These are phyloP conservation scores for Leishmania guyanensis DNA, from an alignment of 208 protist genomes.

Conservation along the genomic window DNA sequence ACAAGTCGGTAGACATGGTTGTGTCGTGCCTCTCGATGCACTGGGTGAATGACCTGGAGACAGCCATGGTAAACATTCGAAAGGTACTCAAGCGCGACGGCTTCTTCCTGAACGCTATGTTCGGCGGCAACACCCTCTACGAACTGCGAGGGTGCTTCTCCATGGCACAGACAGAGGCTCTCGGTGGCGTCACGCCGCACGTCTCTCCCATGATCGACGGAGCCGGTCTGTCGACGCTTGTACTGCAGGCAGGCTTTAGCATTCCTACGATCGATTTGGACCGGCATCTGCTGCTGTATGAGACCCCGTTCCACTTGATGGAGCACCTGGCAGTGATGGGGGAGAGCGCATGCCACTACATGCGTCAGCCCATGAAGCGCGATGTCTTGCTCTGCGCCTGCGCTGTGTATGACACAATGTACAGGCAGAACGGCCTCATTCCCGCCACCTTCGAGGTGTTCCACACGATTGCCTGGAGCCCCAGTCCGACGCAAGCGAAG, in stretches of 20 bases:
- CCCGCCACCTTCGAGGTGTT: conserved; percentile 93
- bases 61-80: conserved; percentile 76
- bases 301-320: conserved; percentile 91
- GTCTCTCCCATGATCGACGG: conserved; percentile 92
- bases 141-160: conserved; percentile 89
- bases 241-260: conserved; percentile 87
- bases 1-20: conserved; percentile 89
- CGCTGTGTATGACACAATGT: conserved; percentile 87
- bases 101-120: conserved; percentile 84
- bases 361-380: conserved; percentile 62
- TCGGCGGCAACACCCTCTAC: conserved; percentile 92
- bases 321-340: conserved; percentile 89
- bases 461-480: conserved; percentile 90
- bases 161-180: conserved; percentile 84
- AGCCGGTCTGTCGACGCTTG: conserved; percentile 78
- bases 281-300: conserved; percentile 84
- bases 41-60: conserved; percentile 92
- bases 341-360: conserved; percentile 81
- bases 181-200: conserved; percentile 87
- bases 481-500: conserved; percentile 81
- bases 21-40: conserved; percentile 90
- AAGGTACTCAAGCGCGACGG: conserved; percentile 88
- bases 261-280: conserved; percentile 93
- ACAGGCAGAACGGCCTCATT: conserved; percentile 80
- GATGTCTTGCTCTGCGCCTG: conserved; percentile 78